Percentiles rank a stretch among this genome's conserved stretches.
Conservation (phyloP, 225 moss, liverwort and hornwort species). For the Pseudisothecium myosuroides region DNA sequence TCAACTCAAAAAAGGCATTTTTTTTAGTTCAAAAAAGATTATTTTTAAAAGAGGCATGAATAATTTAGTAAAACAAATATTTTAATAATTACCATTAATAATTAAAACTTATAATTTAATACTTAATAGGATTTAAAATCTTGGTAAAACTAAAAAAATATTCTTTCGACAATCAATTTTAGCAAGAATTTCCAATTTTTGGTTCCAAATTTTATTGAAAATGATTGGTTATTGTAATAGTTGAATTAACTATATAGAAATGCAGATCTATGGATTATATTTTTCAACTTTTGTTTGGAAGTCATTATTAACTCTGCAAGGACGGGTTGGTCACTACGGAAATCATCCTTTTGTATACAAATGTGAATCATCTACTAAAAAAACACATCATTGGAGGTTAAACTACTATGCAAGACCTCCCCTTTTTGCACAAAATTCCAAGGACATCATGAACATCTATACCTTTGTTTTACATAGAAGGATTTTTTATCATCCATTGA, state of each 20-base stretch:
- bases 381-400: too few relatives aligned
- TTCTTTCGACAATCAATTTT: not conserved
- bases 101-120: not conserved
- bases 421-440: too few relatives aligned
- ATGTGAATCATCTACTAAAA: too few relatives aligned
- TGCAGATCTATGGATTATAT: not conserved
- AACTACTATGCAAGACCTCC: too few relatives aligned
- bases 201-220: not conserved
- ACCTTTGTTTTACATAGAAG: too few relatives aligned
- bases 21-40: accelerated
- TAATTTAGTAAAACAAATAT: too few relatives aligned
- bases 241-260: not conserved
- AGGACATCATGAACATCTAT: too few relatives aligned
- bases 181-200: not conserved
- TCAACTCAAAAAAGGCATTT: not conserved
- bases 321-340: accelerated
- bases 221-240: not conserved
- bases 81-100: accelerated
- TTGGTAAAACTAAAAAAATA: not conserved
- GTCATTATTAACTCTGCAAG: too few relatives aligned
- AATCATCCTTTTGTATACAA: too few relatives aligned
- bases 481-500: too few relatives aligned
- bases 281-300: not conserved
- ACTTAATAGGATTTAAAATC: not conserved
- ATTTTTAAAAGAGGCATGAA: accelerated